phyloP scores from a whole-genome alignment of 75 land plant genomes.

The Pinus albicaulis region DNA sequence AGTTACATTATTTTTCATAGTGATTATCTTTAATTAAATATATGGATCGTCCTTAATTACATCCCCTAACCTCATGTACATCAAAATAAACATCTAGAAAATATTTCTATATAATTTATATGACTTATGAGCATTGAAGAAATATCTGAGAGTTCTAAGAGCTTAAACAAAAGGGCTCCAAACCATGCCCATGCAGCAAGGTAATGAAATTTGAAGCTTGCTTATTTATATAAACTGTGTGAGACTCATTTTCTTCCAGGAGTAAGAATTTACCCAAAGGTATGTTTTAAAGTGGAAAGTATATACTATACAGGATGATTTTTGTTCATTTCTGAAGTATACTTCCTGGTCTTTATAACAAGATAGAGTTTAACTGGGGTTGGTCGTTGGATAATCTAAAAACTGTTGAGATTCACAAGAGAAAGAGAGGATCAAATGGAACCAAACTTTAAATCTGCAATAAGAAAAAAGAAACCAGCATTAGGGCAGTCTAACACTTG shows the following conservation, averaged over 20 bases:
- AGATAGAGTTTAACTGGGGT: not conserved
- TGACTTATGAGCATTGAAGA: not conserved
- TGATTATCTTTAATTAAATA: not conserved
- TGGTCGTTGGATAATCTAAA: not conserved
- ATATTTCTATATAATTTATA: not conserved
- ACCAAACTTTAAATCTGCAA: no score
- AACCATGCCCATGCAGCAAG: not conserved
- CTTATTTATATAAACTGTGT: not conserved
- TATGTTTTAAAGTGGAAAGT: not conserved
- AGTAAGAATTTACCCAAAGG: not conserved
- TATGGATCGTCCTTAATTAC: not conserved
- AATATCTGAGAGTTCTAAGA: not conserved
- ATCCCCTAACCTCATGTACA: not conserved
- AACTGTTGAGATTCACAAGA: not conserved
- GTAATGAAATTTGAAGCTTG: not conserved
- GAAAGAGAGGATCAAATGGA: no score
- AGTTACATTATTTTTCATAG: not conserved
- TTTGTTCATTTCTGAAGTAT: not conserved
- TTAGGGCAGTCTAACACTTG: no score
- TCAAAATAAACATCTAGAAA: not conserved
- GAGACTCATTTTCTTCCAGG: not conserved
- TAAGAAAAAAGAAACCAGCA: no score
- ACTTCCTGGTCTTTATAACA: not conserved
- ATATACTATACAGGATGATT: not conserved
- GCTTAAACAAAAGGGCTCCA: not conserved